Conservation (phyloP, 257 asterid genomes). For the Oldenlandia corymbosa region DNA sequence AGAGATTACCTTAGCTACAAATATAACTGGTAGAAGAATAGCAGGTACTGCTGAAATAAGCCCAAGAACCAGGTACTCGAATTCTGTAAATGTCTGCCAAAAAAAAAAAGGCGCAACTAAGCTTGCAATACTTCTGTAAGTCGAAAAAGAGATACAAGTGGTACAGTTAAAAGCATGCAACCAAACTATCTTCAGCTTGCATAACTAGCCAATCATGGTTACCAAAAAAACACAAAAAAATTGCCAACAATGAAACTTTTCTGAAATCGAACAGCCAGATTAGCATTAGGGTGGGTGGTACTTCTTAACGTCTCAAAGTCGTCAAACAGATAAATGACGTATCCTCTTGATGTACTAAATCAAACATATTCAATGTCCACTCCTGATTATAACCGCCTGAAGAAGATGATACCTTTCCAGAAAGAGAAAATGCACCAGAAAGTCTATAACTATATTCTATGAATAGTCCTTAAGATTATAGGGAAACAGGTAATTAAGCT, state of each 20-base stretch:
- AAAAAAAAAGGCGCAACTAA: neutral
- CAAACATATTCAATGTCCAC: neutral
- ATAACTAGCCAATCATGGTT: neutral
- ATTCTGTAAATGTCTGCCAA: constrained; percentile 25
- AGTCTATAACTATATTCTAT: no score
- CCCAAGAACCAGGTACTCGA: constrained; percentile 25
- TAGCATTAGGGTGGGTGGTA: no score
- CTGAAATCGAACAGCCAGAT: neutral
- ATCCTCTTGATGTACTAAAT: no score
- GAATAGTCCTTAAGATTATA: no score
- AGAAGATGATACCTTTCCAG: neutral
- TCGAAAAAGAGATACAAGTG: neutral
- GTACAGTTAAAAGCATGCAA: neutral
- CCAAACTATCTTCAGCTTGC: neutral
- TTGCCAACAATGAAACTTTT: no score
- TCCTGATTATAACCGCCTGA: neutral
- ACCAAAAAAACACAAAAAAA: no score
- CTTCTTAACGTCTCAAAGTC: neutral
- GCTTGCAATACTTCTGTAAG: neutral
- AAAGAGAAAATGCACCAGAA: neutral
- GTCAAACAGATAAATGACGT: no score
- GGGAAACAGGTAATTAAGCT: no score
- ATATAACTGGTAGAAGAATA: constrained; percentile 16
- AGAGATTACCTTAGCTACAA: constrained; percentile 24
- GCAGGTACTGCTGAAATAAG: constrained; percentile 31